Conservation (phyloP, 345 rosid species). For the Murraya paniculata region DNA sequence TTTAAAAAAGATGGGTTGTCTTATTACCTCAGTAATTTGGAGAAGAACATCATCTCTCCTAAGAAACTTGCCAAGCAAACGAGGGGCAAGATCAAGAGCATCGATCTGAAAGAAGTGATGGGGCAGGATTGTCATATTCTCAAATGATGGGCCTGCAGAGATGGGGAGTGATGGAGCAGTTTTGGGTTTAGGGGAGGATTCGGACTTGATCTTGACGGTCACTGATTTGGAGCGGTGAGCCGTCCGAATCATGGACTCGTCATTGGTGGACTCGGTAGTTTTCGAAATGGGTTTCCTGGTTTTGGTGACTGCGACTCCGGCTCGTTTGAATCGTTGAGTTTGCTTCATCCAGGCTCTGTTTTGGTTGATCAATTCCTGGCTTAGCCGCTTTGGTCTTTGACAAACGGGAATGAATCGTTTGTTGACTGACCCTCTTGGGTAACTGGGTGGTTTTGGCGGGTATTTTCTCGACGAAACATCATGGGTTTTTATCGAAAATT, state of each 20-base stretch:
- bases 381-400: neutral
- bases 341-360: slow-evolving; percentile 17
- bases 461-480: neutral
- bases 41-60: slow-evolving; percentile 76
- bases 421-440: neutral
- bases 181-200: slow-evolving; percentile 12
- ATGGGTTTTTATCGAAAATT: too few species aligned
- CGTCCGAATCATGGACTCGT: slow-evolving; percentile 16
- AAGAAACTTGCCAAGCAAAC: slow-evolving; percentile 84
- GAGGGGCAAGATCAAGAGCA: slow-evolving; percentile 86
- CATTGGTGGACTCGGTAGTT: neutral
- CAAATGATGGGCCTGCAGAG: slow-evolving; percentile 13
- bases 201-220: neutral
- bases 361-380: neutral
- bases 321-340: slow-evolving; percentile 35
- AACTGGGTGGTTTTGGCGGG: slow-evolving; percentile 18
- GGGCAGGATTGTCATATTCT: slow-evolving; percentile 42
- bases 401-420: neutral
- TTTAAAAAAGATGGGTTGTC: neutral
- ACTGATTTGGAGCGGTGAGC: slow-evolving; percentile 32
- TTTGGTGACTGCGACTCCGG: slow-evolving; percentile 18
- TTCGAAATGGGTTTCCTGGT: slow-evolving; percentile 6
- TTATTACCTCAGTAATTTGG: slow-evolving; percentile 77
- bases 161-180: slow-evolving; percentile 10
- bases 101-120: slow-evolving; percentile 75